Evolutionary conservation across 108 stramenopile genomes (phyloP).

Genomic region (Asterionellopsis glacialis): DNA sequence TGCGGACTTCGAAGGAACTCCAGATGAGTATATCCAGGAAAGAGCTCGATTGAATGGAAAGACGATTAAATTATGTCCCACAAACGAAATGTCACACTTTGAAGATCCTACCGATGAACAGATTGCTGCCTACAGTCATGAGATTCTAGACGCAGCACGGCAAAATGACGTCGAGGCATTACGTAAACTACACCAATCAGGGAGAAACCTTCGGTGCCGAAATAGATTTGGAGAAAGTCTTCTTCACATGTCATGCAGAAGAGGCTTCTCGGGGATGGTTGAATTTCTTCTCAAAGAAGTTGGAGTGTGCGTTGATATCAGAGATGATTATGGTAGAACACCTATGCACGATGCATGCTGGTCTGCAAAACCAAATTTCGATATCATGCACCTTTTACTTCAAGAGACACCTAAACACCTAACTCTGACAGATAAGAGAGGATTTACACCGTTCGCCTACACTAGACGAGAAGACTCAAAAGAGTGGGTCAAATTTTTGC

Average conservation of each 20-base stretch:
- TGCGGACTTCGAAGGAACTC: not conserved
- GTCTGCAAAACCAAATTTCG: conserved; percentile 34
- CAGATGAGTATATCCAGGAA: not conserved
- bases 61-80: no score
- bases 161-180: conserved; percentile 43
- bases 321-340: conserved; percentile 56
- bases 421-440: conserved; percentile 31
- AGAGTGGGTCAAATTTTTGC: conserved; percentile 28
- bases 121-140: conserved; percentile 22
- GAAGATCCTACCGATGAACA: conserved; percentile 2
- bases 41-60: conserved; percentile 8
- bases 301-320: conserved; percentile 14
- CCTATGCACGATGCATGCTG: conserved; percentile 66
- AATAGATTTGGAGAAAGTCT: conserved; percentile 66
- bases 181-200: conserved; percentile 23
- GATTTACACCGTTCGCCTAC: conserved; percentile 38
- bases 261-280: conserved; percentile 30
- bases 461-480: conserved; percentile 27
- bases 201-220: conserved; percentile 32
- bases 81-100: not conserved
- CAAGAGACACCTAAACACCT: conserved; percentile 27
- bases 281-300: conserved; percentile 41
- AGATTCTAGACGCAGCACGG: conserved; percentile 56
- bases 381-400: conserved; percentile 29
- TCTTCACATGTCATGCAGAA: conserved; percentile 61